Percentiles rank a stretch among this genome's conserved stretches.
phyloP scores from a whole-genome alignment of 345 rosid genomes.

The Brassica cretica region DNA sequence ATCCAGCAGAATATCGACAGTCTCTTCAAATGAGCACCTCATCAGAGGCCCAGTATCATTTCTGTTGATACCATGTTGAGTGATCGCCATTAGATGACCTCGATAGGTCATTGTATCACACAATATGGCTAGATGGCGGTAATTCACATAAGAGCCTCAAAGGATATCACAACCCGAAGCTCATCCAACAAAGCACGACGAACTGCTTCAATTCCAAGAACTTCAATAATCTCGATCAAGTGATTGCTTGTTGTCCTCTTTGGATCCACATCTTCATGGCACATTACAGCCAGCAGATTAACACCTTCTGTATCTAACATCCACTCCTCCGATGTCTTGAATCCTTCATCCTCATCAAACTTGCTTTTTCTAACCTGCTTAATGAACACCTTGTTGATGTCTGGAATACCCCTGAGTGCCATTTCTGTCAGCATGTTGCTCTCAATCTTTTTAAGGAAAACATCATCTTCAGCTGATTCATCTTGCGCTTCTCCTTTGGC shows the following conservation, averaged over 20 bases:
- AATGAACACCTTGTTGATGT: slow-evolving; percentile 91
- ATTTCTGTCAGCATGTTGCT: slow-evolving; percentile 97
- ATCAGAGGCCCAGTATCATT: slow-evolving; percentile 97
- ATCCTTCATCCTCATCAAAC: slow-evolving; percentile 79
- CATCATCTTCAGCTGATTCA: slow-evolving; percentile 98
- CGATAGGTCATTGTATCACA: slow-evolving; percentile 99
- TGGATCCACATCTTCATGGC: slow-evolving; percentile 92
- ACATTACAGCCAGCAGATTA: slow-evolving; percentile 93
- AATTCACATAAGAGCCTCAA: slow-evolving; percentile 98
- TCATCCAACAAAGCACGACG: slow-evolving; percentile 91
- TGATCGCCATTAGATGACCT: slow-evolving; percentile 97
- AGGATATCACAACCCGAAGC: slow-evolving; percentile 91
- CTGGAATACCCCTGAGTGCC: slow-evolving; percentile 97
- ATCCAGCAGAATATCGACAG: slow-evolving; percentile 95
- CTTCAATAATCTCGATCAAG: slow-evolving; percentile 91
- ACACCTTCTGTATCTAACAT: slow-evolving; percentile 99
- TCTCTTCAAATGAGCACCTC: slow-evolving; percentile 99
- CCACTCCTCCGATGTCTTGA: slow-evolving; percentile 89
- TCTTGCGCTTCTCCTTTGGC: slow-evolving; percentile 85
- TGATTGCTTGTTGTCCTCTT: slow-evolving; percentile 94
- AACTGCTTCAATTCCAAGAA: slow-evolving; percentile 97
- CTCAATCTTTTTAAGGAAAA: slow-evolving; percentile 92
- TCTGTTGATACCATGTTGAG: slow-evolving; percentile 95
- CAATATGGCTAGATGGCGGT: slow-evolving; percentile 91
- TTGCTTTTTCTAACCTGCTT: slow-evolving; percentile 74